A percentile compares a stretch with the other conserved stretches of the same genome.
phyloP scores from a whole-genome alignment of 805 yeast genomes.

The Citeromyces matritensis region DNA sequence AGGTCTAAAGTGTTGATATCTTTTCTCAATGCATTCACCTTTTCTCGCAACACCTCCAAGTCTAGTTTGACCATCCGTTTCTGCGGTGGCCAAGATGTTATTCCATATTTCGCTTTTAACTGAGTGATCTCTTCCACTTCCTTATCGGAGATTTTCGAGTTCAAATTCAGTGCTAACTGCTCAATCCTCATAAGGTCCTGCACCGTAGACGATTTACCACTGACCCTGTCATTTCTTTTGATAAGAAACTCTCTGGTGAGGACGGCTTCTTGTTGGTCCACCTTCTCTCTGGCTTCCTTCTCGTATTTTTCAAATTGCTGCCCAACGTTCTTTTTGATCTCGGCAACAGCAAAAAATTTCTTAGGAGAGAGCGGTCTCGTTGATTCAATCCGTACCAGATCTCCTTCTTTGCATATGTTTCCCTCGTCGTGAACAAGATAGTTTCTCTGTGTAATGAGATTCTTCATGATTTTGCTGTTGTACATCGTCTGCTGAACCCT shows the following conservation, averaged over 20 bases:
- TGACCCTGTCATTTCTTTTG: constrained; percentile 19
- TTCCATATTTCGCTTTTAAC: constrained; percentile 28
- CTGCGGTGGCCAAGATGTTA: constrained; percentile 29
- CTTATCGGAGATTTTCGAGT: constrained; percentile 7
- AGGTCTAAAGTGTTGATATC: constrained; percentile 4
- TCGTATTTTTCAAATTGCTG: constrained; percentile 79
- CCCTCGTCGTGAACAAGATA: constrained; percentile 91
- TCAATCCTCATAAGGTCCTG: constrained; percentile 12
- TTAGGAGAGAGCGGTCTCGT: constrained; percentile 74
- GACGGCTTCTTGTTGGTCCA: constrained; percentile 46
- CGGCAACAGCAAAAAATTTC: constrained; percentile 85
- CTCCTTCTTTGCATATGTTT: constrained; percentile 86
- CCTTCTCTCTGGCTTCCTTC: constrained; percentile 52
- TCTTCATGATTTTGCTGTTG: constrained; percentile 60
- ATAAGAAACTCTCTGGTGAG: constrained; percentile 39
- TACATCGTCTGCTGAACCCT: constrained; percentile 67
- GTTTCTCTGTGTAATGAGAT: constrained; percentile 64
- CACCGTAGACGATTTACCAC: constrained; percentile 11
- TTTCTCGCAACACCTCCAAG: constrained; percentile 11
- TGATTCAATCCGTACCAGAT: constrained; percentile 82
- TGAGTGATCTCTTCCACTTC: constrained; percentile 20
- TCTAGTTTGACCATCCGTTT: constrained; percentile 23
- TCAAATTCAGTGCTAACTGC: constrained; percentile 3
- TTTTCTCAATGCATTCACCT: constrained; percentile 18
- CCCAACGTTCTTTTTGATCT: constrained; percentile 79